Evolutionary conservation across 768 basidiomycete species (phyloP).

Genomic region (Boletus coccyginus): DNA sequence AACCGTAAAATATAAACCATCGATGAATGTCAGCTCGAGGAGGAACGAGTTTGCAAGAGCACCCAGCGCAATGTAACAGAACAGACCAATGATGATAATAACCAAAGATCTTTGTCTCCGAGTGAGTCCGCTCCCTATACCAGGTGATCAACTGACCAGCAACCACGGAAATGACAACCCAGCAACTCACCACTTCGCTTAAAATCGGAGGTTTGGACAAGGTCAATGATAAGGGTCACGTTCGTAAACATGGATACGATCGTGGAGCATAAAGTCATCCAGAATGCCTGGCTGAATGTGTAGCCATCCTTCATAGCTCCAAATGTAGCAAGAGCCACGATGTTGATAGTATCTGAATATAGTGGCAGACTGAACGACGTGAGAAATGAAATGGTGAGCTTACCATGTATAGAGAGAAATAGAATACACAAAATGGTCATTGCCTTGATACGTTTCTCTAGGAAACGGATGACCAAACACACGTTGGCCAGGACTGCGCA

Average conservation of each 20-base stretch:
- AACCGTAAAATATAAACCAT: slow-evolving; percentile 77
- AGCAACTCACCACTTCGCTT: slow-evolving; percentile 50
- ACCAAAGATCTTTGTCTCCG: slow-evolving; percentile 77
- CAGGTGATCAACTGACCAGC: not conserved
- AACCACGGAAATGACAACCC: not conserved
- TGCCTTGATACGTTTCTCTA: slow-evolving; percentile 60
- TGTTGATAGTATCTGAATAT: slow-evolving; percentile 63
- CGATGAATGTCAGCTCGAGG: slow-evolving; percentile 55
- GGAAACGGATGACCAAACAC: slow-evolving; percentile 65
- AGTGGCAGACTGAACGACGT: not conserved
- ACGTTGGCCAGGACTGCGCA: slow-evolving; percentile 68
- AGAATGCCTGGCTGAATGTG: slow-evolving; percentile 68
- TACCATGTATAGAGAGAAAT: slow-evolving; percentile 70
- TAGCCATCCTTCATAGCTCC: slow-evolving; percentile 66
- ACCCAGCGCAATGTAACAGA: slow-evolving; percentile 73
- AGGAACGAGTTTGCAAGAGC: slow-evolving; percentile 56
- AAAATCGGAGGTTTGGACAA: slow-evolving; percentile 59
- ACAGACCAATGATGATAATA: slow-evolving; percentile 71
- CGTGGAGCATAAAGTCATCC: slow-evolving; percentile 78
- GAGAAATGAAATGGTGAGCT: slow-evolving; percentile 17
- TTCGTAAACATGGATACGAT: slow-evolving; percentile 64
- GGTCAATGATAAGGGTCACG: slow-evolving; percentile 63
- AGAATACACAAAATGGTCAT: slow-evolving; percentile 65
- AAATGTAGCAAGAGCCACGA: slow-evolving; percentile 55
- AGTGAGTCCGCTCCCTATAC: slow-evolving; percentile 72